phyloP scores from a whole-genome alignment of 1,284 basidiomycete genomes.

The Boletus nobilissimus region DNA sequence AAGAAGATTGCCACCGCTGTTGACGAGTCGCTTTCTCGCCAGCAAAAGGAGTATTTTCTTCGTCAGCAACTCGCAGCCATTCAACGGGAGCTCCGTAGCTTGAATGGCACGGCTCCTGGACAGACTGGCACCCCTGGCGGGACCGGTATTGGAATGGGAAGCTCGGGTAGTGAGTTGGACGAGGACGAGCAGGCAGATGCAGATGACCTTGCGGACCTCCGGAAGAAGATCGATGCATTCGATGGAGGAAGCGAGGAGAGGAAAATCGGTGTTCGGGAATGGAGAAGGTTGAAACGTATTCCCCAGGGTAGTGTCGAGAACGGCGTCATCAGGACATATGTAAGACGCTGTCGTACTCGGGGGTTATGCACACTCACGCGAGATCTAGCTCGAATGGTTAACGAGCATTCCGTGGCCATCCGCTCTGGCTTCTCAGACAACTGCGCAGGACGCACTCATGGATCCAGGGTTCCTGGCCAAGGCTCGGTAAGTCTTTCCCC shows the following conservation, averaged over 20 bases:
- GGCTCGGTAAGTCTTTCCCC: slow-evolving; percentile 53
- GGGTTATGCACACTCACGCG: slow-evolving; percentile 27
- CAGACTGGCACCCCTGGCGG: slow-evolving; percentile 25
- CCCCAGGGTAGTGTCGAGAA: slow-evolving; percentile 82
- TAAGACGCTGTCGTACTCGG: slow-evolving; percentile 42
- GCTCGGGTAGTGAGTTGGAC: slow-evolving; percentile 61
- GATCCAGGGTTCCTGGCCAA: slow-evolving; percentile 67
- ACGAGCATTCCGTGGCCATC: slow-evolving; percentile 81
- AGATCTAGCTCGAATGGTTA: slow-evolving; percentile 80
- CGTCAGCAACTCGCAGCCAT: slow-evolving; percentile 91
- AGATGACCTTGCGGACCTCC: slow-evolving; percentile 82
- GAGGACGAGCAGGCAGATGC: slow-evolving; percentile 81
- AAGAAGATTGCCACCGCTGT: slow-evolving; percentile 82
- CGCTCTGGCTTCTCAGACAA: slow-evolving; percentile 43
- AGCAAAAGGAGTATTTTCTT: slow-evolving; percentile 85
- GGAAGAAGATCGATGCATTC: slow-evolving; percentile 83
- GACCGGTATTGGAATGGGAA: slow-evolving; percentile 33
- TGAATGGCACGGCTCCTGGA: slow-evolving; percentile 51
- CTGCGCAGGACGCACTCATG: slow-evolving; percentile 51
- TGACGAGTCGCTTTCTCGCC: slow-evolving; percentile 80
- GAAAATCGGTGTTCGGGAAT: slow-evolving; percentile 86
- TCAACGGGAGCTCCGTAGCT: slow-evolving; percentile 81
- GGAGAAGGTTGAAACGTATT: slow-evolving; percentile 77
- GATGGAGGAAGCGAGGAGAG: slow-evolving; percentile 79
- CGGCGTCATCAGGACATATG: slow-evolving; percentile 81